These are phyloP conservation scores for Leptoxyphium fumago DNA, from an alignment of 2,329 filamentous ascomycete genomes.

Conservation along the genomic window DNA sequence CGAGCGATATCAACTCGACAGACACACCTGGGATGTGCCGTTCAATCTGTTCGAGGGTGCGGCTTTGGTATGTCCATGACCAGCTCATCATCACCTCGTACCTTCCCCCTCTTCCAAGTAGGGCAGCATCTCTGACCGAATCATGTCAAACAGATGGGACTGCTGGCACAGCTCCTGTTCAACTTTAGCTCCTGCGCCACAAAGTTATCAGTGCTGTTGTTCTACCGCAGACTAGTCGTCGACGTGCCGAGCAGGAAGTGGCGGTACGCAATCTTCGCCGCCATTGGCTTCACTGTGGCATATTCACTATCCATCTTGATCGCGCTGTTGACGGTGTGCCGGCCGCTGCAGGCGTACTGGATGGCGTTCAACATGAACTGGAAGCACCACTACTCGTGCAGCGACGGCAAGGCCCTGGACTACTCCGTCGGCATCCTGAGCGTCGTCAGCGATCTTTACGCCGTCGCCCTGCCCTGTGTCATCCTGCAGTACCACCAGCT, in stretches of 20 bases:
- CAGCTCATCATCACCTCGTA: too few species aligned
- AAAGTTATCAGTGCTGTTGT: conserved; percentile 14
- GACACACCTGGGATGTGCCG: conserved; percentile 13
- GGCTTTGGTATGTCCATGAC: conserved; percentile 7
- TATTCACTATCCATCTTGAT: conserved; percentile 10
- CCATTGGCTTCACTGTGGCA: conserved; percentile 8
- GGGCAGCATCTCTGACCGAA: too few species aligned
- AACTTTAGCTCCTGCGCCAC: conserved; percentile 9
- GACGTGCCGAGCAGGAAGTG: conserved; percentile 8
- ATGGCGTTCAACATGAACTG: conserved; percentile 4
- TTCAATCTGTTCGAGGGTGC: conserved; percentile 4
- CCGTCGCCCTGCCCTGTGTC: conserved; percentile 11
- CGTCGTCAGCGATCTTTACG: conserved; percentile 11
- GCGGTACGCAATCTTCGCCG: conserved; percentile 9
- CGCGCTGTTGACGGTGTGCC: conserved; percentile 9
- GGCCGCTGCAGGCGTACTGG: conserved; percentile 12
- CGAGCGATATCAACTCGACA: conserved; percentile 7
- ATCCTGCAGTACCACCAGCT: conserved; percentile 11
- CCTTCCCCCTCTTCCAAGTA: too few species aligned
- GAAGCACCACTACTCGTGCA: conserved; percentile 6
- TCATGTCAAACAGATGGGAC: conserved; percentile 2
- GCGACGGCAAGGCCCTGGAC: conserved; percentile 1
- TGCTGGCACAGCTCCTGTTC: conserved; percentile 13
- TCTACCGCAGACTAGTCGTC: conserved; percentile 13
- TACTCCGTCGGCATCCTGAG: conserved; percentile 8